Evolutionary conservation across 345 rosid genomes (phyloP), one percentile per base, ranked within the genome.

Genomic region (Salix arbutifolia): DNA sequence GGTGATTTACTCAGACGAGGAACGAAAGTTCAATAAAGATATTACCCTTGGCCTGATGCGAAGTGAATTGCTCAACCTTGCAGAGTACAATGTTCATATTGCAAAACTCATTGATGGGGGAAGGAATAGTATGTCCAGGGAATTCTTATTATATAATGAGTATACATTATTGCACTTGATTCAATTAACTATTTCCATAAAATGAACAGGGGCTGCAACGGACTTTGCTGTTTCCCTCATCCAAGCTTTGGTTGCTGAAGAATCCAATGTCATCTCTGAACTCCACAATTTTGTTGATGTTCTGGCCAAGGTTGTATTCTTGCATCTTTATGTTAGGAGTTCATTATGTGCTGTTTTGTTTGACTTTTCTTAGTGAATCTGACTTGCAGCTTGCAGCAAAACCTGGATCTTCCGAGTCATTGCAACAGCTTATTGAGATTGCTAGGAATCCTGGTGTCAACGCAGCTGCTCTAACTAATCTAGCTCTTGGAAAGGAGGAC

Each of bases 1-100:
- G 99, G 97, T 96, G 66, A 91, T 92, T 75, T 96, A 96, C 82
- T 96, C 96, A 6, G 97, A 90, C 46, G 99, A 96, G 87, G 99
- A 92, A 71, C 91, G 98, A 44, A 96, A 91, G 88, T 87, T 93
- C 82, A 96, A 92, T 83, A 96, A 89, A 81, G 98, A 92, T 80
- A 90, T 93, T 74, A 91, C 96, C 21, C 71, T 96, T 26, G 97
- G 92, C 75, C 98, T 96, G 66, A 91, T 96, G 68, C 90, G 80
- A 73, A 86, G 90, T 78, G 98, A 90, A 88, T 84, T 96, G 77
- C 91, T 96, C 72, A 93, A 91, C 83, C 92, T 96, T 73, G 97
- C 99, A 0, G 98, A 96, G 83, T 96, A 93, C 87, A 93, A 93
- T 76, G 90, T 90, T 72, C 97, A 91, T 78, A 92, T 96, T 91